These are phyloP conservation scores for Plasmodium gaboni DNA, from an alignment of 169 alveolate genomes.

Conservation along the genomic window DNA sequence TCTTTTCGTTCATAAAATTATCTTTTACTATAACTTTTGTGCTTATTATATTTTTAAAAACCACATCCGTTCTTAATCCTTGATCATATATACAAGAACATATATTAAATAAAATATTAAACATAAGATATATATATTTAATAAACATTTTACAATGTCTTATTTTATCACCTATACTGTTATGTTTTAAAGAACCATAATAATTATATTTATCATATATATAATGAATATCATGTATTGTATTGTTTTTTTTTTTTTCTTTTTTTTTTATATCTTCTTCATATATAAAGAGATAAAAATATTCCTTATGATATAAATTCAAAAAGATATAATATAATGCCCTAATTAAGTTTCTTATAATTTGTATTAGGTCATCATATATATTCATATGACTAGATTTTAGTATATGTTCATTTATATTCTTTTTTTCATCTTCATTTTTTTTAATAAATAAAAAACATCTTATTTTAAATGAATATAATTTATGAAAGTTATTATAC, in stretches of 20 bases:
- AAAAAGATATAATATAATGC: conserved; percentile 62
- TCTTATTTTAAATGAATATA: conserved; percentile 48
- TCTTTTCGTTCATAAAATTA: conserved; percentile 29
- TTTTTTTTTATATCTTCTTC: not conserved
- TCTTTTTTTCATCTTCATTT: too few species aligned
- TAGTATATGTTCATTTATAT: not conserved
- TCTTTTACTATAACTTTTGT: conserved; percentile 51
- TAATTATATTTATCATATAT: not conserved
- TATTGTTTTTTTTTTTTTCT: not conserved
- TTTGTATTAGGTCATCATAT: conserved; percentile 33
- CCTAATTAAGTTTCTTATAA: conserved; percentile 43
- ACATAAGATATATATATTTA: conserved; percentile 59
- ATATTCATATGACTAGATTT: conserved; percentile 19
- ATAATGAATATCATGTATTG: too few species aligned
- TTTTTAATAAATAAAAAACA: conserved; percentile 14
- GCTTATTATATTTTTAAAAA: conserved; percentile 18
- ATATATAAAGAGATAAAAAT: conserved; percentile 38
- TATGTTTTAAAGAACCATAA: not conserved
- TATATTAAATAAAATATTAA: conserved; percentile 57
- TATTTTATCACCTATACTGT: conserved; percentile 2
- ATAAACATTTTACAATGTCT: conserved; percentile 28
- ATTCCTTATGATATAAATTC: conserved; percentile 56
- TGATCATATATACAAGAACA: conserved; percentile 51
- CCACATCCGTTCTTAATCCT: conserved; percentile 7
- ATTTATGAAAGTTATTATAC: conserved; percentile 57